Conservation (phyloP, 352 stramenopile species). For the Globisporangium apiculatum region DNA sequence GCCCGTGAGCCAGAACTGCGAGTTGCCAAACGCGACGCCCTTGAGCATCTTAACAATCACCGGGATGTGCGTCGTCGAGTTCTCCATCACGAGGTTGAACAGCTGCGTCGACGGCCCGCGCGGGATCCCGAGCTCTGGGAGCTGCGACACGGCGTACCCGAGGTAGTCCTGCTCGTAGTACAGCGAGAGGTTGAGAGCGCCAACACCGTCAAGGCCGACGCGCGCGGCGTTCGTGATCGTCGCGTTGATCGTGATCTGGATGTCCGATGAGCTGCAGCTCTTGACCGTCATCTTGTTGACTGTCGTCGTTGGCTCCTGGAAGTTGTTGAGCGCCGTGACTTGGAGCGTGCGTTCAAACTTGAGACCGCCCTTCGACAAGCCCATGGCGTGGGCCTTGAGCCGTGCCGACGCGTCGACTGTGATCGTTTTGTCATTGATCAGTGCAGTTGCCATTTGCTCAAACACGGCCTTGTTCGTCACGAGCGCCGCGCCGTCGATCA, state of each 20-base stretch:
- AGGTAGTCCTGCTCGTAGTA: constrained; percentile 59
- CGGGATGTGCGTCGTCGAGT: constrained; percentile 15
- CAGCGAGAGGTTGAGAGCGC: constrained; percentile 57
- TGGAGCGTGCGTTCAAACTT: constrained; percentile 35
- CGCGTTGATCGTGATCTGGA: constrained; percentile 48
- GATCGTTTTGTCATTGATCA: constrained; percentile 30
- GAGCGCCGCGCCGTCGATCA: constrained; percentile 22
- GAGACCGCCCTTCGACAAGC: constrained; percentile 41
- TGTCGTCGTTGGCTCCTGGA: constrained; percentile 26
- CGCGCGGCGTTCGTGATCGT: constrained; percentile 23
- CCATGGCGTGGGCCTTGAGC: constrained; percentile 36
- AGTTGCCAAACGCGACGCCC: constrained; percentile 18
- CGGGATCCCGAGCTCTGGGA: constrained; percentile 35
- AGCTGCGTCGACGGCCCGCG: constrained; percentile 39
- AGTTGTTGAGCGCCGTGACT: constrained; percentile 48
- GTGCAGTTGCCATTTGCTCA: constrained; percentile 23
- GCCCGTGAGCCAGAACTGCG: constrained; percentile 11
- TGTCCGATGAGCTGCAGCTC: constrained; percentile 26
- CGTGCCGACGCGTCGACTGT: constrained; percentile 26
- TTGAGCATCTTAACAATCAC: constrained; percentile 33
- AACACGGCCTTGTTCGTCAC: constrained; percentile 42
- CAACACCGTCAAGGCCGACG: constrained; percentile 24
- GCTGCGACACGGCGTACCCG: constrained; percentile 43
- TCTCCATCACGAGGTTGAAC: constrained; percentile 36
- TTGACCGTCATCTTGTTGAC: constrained; percentile 55